Percentiles rank a stretch among this genome's conserved stretches.
These are phyloP conservation scores for Phlebiopsis flavidoalba DNA, from an alignment of 768 basidiomycete species.

Conservation along the genomic window DNA sequence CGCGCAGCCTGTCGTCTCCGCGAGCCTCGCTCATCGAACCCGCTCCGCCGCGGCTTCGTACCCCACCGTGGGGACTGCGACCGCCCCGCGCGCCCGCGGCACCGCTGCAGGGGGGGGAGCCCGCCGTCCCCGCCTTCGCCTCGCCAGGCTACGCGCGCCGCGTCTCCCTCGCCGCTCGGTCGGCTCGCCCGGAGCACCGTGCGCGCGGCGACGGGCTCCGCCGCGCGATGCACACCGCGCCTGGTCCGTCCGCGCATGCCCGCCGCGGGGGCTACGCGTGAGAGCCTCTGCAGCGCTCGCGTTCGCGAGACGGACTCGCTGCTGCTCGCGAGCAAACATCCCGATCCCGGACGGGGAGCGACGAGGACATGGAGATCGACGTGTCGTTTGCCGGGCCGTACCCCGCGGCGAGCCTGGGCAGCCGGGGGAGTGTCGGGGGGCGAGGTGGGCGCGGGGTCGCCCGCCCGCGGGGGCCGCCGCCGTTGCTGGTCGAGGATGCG, in stretches of 20 bases:
- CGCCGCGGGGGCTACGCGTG: constrained; percentile 14
- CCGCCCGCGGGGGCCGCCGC: constrained; percentile 36
- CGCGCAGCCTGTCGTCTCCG: constrained; percentile 11
- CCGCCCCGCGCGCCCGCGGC: no score
- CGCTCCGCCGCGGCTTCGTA: constrained; percentile 18
- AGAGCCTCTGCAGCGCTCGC: constrained; percentile 11
- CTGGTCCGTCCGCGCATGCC: constrained; percentile 31
- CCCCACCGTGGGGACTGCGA: constrained; percentile 3
- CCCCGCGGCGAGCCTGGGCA: constrained; percentile 24
- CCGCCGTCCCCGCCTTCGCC: constrained; percentile 21
- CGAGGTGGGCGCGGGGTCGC: constrained; percentile 9
- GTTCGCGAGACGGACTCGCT: constrained; percentile 54
- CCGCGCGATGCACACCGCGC: constrained; percentile 27
- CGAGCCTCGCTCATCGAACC: constrained; percentile 16
- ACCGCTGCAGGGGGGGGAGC: not conserved
- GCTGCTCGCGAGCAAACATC: constrained; percentile 62
- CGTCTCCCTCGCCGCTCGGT: constrained; percentile 19
- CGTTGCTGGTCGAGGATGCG: constrained; percentile 73
- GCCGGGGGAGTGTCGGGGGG: constrained; percentile 27
- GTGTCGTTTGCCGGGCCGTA: constrained; percentile 61
- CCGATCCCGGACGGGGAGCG: constrained; percentile 73
- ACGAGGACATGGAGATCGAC: constrained; percentile 48
- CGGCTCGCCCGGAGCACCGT: constrained; percentile 22
- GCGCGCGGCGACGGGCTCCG: constrained; percentile 20
- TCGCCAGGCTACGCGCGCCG: constrained; percentile 22